Percentiles rank a stretch among this genome's conserved stretches.
Evolutionary conservation across 805 yeast species (phyloP).

Genomic region (Scheffersomyces amazonensis): DNA sequence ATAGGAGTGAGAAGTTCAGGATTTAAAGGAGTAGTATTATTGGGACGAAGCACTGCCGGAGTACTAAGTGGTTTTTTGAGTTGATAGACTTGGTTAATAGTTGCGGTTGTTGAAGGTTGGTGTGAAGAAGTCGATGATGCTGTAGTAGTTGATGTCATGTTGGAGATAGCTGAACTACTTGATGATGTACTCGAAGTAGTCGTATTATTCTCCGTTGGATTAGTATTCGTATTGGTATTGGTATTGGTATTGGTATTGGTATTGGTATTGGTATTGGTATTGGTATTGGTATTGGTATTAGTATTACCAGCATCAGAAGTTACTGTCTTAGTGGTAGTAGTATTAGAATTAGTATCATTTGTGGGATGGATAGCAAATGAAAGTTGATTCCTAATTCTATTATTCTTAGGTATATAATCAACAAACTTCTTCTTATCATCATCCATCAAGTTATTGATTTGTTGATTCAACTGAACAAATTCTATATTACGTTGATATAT

Average conservation of each 20-base stretch:
- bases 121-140: too few species aligned
- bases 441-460: neutral
- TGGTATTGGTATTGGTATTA: neutral
- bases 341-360: neutral
- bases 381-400: neutral
- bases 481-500: constrained; percentile 15
- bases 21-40: neutral
- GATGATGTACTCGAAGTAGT: neutral
- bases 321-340: neutral
- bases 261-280: neutral
- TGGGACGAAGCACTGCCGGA: constrained; percentile 53
- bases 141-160: too few species aligned
- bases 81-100: constrained; percentile 39
- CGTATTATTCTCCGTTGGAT: neutral
- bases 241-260: constrained; percentile 7
- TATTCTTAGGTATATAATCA: neutral
- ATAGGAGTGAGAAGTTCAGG: neutral
- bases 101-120: too few species aligned
- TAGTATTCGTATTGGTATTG: constrained; percentile 1
- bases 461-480: constrained; percentile 7
- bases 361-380: neutral
- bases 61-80: constrained; percentile 45
- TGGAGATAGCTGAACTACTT: too few species aligned
- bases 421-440: neutral
- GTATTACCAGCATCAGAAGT: neutral